Conservation (phyloP, 2,329 filamentous ascomycete species). For the Sporothrix phasma region DNA sequence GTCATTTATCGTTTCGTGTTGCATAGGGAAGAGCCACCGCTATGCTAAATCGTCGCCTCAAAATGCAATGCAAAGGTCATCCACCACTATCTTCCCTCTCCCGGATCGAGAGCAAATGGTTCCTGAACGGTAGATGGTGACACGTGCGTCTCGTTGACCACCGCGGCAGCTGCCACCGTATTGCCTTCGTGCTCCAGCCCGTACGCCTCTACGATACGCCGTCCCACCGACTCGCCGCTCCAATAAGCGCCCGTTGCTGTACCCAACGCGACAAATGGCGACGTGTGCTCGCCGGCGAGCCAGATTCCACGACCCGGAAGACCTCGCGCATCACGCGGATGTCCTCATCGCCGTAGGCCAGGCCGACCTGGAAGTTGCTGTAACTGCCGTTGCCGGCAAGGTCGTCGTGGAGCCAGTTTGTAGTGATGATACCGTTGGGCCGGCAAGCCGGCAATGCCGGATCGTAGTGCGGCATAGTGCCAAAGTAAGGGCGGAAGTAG, state of each 20-base stretch:
- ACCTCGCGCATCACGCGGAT: slow-evolving; percentile 53
- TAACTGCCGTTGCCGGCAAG: slow-evolving; percentile 77
- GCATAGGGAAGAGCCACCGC: not conserved
- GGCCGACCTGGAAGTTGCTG: slow-evolving; percentile 70
- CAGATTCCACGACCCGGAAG: slow-evolving; percentile 61
- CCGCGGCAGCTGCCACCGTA: not conserved
- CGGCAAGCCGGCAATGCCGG: slow-evolving; percentile 43
- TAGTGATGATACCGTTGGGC: slow-evolving; percentile 56
- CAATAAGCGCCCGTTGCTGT: slow-evolving; percentile 88
- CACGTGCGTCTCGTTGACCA: not conserved
- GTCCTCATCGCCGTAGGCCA: slow-evolving; percentile 60
- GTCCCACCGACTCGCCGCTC: slow-evolving; percentile 72
- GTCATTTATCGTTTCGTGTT: not conserved
- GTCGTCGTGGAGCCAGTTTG: slow-evolving; percentile 68
- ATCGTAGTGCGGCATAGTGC: slow-evolving; percentile 59
- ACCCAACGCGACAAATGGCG: slow-evolving; percentile 78
- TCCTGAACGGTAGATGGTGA: not conserved
- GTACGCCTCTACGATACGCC: slow-evolving; percentile 50
- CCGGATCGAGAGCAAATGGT: not conserved
- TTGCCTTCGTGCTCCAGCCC: not conserved
- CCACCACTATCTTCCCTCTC: not conserved
- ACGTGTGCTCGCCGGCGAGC: slow-evolving; percentile 85
- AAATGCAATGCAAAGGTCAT: not conserved
- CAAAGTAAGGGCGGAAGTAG: slow-evolving; percentile 72
- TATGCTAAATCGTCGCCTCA: not conserved